Base-by-base conservation (phyloP, 805 yeast species). In the Cephaloascus albidus region DNA sequence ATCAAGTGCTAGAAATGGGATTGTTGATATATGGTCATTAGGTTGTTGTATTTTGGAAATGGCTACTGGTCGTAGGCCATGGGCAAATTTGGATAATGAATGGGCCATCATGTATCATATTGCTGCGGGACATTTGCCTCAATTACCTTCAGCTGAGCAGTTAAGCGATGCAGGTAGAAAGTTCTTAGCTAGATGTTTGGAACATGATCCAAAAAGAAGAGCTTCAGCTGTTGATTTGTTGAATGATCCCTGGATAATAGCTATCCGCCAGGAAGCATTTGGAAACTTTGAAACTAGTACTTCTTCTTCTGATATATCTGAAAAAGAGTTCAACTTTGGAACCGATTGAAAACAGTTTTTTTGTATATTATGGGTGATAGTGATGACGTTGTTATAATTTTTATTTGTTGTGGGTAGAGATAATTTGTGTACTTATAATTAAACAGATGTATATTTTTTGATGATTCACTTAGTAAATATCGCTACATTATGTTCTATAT, bases 31-130 rank as follows among this genome's bases (percentile, higher is more conserved):
- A 27, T 93, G 98, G 98, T 87, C 98, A 0, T 65, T 90, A 33
- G 98, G 98, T 3, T 93, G 98, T 59, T 90, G 96, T 59, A 84
- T 93, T 2, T 58, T 90, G 36, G 97, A 93, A 57, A 93, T 93
- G 97, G 86, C 90, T 2, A 89, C 97, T 0, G 98, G 98, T 12
- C 70, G 88, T 47, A 70, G 96, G 43, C 98, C 98, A 4, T 93
- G 98, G 98, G 84, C 94, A 14, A 85, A 87, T 57, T 67, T 88
- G 44, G 98, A 93, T 53, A 93, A 93, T 54, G 97, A 90, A 55
- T 93, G 94, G 94, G 96, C 97, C 2, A 85, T 93, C 38, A 90
- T 93, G 97, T 93, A 89, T 54, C 96, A 87, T 57, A 93, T 93
- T 53, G 97, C 97, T 0, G 94, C 95, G 2, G 96, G 96, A 1